These are phyloP conservation scores for Casuarina cunninghamiana DNA, from an alignment of 306 rosid genomes.

Conservation along the genomic window DNA sequence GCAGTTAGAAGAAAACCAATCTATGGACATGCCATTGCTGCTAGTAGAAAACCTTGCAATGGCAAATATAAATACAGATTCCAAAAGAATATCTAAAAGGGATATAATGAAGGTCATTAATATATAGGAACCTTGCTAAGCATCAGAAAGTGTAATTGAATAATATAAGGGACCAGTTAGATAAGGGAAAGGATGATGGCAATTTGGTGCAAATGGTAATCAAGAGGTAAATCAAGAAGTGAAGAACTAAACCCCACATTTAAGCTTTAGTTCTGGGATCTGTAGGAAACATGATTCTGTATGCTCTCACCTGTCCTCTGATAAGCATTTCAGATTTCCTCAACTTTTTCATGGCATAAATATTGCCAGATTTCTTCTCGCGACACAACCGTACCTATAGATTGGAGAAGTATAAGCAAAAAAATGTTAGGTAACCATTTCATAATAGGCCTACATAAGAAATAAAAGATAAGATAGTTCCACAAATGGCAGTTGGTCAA, in stretches of 20 bases:
- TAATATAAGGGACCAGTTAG: neutral
- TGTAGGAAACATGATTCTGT: conserved; percentile 11
- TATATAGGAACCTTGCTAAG: neutral
- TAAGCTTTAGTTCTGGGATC: conserved; percentile 15
- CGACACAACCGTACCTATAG: conserved; percentile 94
- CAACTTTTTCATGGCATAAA: conserved; percentile 98
- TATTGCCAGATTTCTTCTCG: conserved; percentile 97
- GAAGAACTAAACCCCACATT: neutral
- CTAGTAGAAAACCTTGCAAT: neutral
- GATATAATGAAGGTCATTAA: conserved; percentile 21
- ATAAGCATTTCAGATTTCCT: conserved; percentile 97
- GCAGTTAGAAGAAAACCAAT: neutral
- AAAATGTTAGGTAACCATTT: conserved; percentile 16
- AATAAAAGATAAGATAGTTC: neutral
- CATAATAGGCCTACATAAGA: conserved; percentile 18
- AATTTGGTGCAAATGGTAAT: neutral
- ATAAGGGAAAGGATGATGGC: neutral
- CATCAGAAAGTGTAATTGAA: neutral
- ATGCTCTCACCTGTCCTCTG: conserved; percentile 86
- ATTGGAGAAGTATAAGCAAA: conserved; percentile 34
- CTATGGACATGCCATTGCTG: neutral
- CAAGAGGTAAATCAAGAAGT: conserved; percentile 1
- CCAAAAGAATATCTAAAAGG: conserved; percentile 17
- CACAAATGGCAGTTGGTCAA: neutral
- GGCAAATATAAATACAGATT: neutral